Base-by-base conservation (phyloP, 148 eudicot species). In the Polygonum maritimum region DNA sequence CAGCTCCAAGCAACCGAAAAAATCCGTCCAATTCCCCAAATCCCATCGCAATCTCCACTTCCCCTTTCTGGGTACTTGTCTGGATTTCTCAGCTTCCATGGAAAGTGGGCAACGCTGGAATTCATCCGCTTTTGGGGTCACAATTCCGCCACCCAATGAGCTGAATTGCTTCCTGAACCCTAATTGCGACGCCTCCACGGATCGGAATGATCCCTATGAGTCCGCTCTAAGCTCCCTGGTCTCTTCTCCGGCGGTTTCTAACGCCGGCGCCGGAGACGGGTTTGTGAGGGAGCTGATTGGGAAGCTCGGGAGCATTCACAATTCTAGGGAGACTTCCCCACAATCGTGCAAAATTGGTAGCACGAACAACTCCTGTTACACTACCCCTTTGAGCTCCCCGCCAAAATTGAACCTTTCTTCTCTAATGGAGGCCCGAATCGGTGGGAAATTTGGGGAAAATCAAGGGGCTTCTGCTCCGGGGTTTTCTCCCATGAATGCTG, bases 361-460 rank as follows among this genome's bases (percentile, higher is more conserved):
- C 55, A 78, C 80, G 0, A 84, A 82, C 62, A 84, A 67, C 80
- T 93, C 98, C 7, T 91, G 92, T 77, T 91, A 93, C 55, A 88
- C 58, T 41, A 91, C 98, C 7, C 98, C 98, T 18, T 26, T 91
- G 77, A 89, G 83, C 76, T 93, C 98, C 10, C 98, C 98, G 3
- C 89, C 92, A 0, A 51, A 52, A 71, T 31, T 71, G 75, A 71
- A 71, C 69, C 54, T 52, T 54, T 55, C 75, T 44, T 62, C 78
- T 60, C 15, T 62, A 7, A 60, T 75, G 38, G 71, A 75, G 3
- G n/a, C 70, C 71, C 69, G 74, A 77, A 70, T 74, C 49, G 40
- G 74, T 57, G 79, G 81, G 47, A 78, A 78, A 75, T 52, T 38
- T 1, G 18, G 71, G n/a, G 41, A 33, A 11, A 33, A 33, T 35